Evolutionary conservation across 352 stramenopile species (phyloP).

Genomic region (Globisporangium polare): DNA sequence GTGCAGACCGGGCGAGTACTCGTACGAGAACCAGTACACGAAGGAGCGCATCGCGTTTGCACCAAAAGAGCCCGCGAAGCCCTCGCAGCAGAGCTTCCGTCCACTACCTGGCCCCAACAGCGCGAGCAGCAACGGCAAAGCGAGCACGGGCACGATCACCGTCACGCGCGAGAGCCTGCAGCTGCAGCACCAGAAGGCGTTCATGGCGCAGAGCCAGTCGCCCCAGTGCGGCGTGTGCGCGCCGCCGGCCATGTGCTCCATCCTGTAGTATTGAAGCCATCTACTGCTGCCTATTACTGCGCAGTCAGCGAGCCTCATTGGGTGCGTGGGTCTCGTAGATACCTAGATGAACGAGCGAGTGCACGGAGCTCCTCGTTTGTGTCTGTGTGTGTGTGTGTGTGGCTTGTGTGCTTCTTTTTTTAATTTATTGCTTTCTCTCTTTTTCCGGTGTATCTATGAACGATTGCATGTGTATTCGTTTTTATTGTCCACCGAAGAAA

Average conservation of each 20-base stretch:
- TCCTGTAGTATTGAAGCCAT: constrained; percentile 34
- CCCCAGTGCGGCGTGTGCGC: constrained; percentile 60
- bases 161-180: constrained; percentile 85
- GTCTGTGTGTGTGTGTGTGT: not conserved
- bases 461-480: not conserved
- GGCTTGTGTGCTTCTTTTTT: not conserved
- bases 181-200: constrained; percentile 79
- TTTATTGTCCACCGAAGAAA: not conserved
- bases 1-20: constrained; percentile 73
- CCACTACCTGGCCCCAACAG: constrained; percentile 13
- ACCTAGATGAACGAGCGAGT: not conserved
- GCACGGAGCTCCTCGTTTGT: not conserved
- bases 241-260: constrained; percentile 31
- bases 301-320: not conserved
- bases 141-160: constrained; percentile 39
- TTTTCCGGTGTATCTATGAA: not conserved
- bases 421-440: not conserved
- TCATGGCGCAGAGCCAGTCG: constrained; percentile 65
- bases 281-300: not conserved
- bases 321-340: not conserved
- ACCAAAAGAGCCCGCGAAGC: constrained; percentile 80
- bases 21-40: constrained; percentile 89
- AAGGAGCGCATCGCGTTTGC: constrained; percentile 86
- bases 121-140: constrained; percentile 22
- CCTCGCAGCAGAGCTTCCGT: constrained; percentile 83